Evolutionary conservation across 78 protist species (phyloP).

Genomic region (Dictyostelium capitatum): DNA sequence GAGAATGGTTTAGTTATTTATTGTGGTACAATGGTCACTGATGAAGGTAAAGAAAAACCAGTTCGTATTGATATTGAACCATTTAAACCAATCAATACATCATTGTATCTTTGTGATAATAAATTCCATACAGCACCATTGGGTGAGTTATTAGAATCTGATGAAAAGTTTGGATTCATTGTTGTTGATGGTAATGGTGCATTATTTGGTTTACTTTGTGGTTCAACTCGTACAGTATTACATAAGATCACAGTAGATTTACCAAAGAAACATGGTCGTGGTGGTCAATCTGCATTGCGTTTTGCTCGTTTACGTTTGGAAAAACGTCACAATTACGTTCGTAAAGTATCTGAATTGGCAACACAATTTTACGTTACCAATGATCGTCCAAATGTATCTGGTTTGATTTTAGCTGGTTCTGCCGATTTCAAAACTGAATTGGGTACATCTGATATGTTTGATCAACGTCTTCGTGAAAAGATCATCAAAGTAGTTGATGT

Average conservation of each 20-base stretch:
- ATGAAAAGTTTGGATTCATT: slow-evolving; percentile 99
- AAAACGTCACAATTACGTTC: slow-evolving; percentile 98
- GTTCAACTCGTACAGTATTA: slow-evolving; percentile 97
- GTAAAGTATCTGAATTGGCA: slow-evolving; percentile 98
- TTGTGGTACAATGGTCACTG: slow-evolving; percentile 99
- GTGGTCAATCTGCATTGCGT: slow-evolving; percentile 99
- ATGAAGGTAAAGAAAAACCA: slow-evolving; percentile 98
- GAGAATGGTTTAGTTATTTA: slow-evolving; percentile 98
- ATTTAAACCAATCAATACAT: slow-evolving; percentile 98
- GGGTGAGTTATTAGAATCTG: slow-evolving; percentile 94
- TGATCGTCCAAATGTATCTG: slow-evolving; percentile 97
- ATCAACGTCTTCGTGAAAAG: slow-evolving; percentile 94
- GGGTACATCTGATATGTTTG: slow-evolving; percentile 94
- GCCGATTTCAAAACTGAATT: slow-evolving; percentile 99
- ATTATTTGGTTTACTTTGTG: slow-evolving; percentile 97
- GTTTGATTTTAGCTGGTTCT: slow-evolving; percentile 99
- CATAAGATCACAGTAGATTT: slow-evolving; percentile 98
- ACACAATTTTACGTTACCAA: slow-evolving; percentile 95
- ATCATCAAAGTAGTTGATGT: slow-evolving; percentile 96
- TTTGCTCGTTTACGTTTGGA: slow-evolving; percentile 99
- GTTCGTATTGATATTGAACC: slow-evolving; percentile 99
- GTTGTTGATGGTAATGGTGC: slow-evolving; percentile 99
- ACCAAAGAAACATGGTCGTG: slow-evolving; percentile 99
- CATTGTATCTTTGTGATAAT: slow-evolving; percentile 99
- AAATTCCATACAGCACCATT: slow-evolving; percentile 99